phyloP scores from a whole-genome alignment of 768 basidiomycete genomes.

The Amanita molliuscula region DNA sequence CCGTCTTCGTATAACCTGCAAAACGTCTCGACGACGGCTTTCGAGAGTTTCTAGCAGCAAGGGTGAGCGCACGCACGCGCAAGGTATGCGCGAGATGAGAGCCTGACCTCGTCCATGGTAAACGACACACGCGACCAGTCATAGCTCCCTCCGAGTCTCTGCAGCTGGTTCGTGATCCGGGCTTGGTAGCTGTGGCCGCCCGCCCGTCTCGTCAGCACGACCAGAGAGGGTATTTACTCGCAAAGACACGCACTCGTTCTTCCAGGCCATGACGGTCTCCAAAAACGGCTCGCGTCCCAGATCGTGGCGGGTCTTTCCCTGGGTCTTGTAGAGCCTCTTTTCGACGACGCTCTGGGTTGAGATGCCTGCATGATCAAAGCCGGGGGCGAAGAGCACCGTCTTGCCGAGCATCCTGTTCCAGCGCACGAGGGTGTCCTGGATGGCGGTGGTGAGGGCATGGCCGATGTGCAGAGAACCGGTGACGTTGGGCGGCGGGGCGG shows the following conservation, averaged over 20 bases:
- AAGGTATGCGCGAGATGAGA: slow-evolving; percentile 10
- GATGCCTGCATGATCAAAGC: slow-evolving; percentile 98
- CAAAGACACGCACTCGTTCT: slow-evolving; percentile 66
- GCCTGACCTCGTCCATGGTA: slow-evolving; percentile 78
- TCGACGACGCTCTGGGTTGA: slow-evolving; percentile 98
- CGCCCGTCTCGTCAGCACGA: background rate
- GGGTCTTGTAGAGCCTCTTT: slow-evolving; percentile 76
- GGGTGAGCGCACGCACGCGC: background rate
- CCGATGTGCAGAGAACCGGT: slow-evolving; percentile 95
- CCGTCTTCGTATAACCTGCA: slow-evolving; percentile 87
- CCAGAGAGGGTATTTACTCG: background rate
- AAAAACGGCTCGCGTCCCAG: slow-evolving; percentile 91
- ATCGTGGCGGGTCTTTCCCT: slow-evolving; percentile 81
- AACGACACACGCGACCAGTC: slow-evolving; percentile 95
- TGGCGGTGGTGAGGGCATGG: slow-evolving; percentile 83
- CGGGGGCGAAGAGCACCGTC: slow-evolving; percentile 83
- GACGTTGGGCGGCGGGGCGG: slow-evolving; percentile 92
- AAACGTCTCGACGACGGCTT: slow-evolving; percentile 88
- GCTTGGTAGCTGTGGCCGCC: slow-evolving; percentile 73
- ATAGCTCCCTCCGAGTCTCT: slow-evolving; percentile 83
- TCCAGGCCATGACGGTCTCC: slow-evolving; percentile 91
- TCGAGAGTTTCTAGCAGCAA: slow-evolving; percentile 51
- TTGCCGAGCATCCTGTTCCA: slow-evolving; percentile 98
- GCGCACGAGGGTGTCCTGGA: slow-evolving; percentile 83
- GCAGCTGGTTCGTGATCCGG: slow-evolving; percentile 85